phyloP scores from a whole-genome alignment of 345 rosid genomes.

The Geranium rotundifolium region DNA sequence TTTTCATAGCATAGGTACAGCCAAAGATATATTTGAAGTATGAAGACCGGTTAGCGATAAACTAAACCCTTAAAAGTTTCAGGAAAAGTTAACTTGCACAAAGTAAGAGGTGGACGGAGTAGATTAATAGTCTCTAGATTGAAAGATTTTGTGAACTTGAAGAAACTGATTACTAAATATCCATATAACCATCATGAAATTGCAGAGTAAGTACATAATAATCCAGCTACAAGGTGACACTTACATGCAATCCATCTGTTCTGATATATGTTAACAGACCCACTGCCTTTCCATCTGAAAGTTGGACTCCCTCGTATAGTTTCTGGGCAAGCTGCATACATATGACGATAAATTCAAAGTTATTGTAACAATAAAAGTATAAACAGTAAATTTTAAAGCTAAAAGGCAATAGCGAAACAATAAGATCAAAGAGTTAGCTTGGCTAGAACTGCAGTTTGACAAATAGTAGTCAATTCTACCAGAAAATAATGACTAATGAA shows the following conservation, averaged over 20 bases:
- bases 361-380: no score
- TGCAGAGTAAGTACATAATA: neutral
- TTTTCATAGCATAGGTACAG: neutral
- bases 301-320: conserved; percentile 84
- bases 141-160: neutral
- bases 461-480: neutral
- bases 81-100: neutral
- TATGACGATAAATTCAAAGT: neutral
- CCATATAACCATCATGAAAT: neutral
- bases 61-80: neutral
- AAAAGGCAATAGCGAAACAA: neutral
- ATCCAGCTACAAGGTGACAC: conserved; percentile 19
- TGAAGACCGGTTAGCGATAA: neutral
- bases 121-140: no score
- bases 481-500: neutral
- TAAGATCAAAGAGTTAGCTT: neutral
- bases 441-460: neutral
- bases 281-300: conserved; percentile 56
- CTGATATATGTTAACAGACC: conserved; percentile 94
- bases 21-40: neutral
- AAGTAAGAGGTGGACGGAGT: neutral
- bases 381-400: neutral
- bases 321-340: conserved; percentile 84
- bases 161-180: neutral
- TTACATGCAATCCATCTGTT: conserved; percentile 93